phyloP scores from a whole-genome alignment of 2,329 filamentous ascomycete genomes.

The Aspergillus piperis region DNA sequence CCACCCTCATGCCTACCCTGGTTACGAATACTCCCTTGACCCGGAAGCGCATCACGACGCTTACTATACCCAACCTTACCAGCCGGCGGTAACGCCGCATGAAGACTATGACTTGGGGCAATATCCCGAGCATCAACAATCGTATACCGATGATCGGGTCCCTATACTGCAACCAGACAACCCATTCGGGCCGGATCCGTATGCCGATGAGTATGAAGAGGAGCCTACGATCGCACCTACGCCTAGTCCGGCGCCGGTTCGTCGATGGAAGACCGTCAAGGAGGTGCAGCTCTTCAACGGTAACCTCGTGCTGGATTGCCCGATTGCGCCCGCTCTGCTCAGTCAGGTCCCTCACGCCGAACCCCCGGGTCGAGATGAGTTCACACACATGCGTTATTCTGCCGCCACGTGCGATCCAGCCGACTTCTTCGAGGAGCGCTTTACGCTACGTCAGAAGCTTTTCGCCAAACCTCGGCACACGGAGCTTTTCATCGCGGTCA shows the following conservation, averaged over 20 bases:
- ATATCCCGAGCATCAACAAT: slow-evolving; percentile 54
- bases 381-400: slow-evolving; percentile 80
- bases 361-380: slow-evolving; percentile 76
- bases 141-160: slow-evolving; percentile 68
- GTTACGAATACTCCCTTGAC: slow-evolving; percentile 71
- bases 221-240: slow-evolving; percentile 39
- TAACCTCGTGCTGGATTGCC: slow-evolving; percentile 95
- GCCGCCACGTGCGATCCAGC: slow-evolving; percentile 91
- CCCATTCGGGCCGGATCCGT: slow-evolving; percentile 64
- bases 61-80: slow-evolving; percentile 82
- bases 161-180: slow-evolving; percentile 73
- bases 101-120: slow-evolving; percentile 60
- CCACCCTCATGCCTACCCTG: slow-evolving; percentile 54
- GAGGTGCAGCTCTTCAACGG: slow-evolving; percentile 96
- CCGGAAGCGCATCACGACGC: slow-evolving; percentile 84
- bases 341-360: slow-evolving; percentile 83
- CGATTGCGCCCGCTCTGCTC: slow-evolving; percentile 83
- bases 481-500: slow-evolving; percentile 93
- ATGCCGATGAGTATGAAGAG: slow-evolving; percentile 50
- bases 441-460: slow-evolving; percentile 85
- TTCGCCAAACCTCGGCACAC: slow-evolving; percentile 92
- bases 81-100: slow-evolving; percentile 60
- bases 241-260: slow-evolving; percentile 64
- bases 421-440: slow-evolving; percentile 84
- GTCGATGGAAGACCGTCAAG: slow-evolving; percentile 97